phyloP scores from a whole-genome alignment of 192 early-diverging fungal genomes.

The Oehlia diaphana region DNA sequence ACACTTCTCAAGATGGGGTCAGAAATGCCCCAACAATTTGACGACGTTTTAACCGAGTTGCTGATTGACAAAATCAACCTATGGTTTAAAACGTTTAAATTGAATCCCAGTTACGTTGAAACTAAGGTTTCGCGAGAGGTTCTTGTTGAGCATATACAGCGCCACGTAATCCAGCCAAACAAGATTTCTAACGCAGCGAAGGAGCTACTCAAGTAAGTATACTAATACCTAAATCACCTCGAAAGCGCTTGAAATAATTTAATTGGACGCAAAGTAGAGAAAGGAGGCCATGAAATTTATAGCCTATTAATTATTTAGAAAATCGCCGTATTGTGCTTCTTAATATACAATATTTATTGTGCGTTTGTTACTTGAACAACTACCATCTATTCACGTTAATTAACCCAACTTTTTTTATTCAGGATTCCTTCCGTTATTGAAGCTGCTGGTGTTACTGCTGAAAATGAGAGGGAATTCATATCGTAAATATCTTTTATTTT shows the following conservation, averaged over 20 bases:
- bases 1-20: background rate
- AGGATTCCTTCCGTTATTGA: conserved; percentile 6
- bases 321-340: background rate
- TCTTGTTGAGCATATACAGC: background rate
- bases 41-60: conserved; percentile 6
- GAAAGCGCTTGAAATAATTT: no score
- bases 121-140: background rate
- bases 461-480: conserved; percentile 10
- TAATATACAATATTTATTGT: background rate
- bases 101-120: conserved; percentile 1
- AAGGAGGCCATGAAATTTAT: background rate
- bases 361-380: background rate
- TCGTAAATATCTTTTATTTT: background rate
- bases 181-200: background rate
- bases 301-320: background rate
- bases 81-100: conserved; percentile 12
- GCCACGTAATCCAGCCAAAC: background rate
- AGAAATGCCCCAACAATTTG: conserved; percentile 7
- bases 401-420: background rate
- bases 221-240: background rate
- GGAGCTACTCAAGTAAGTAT: conserved; percentile 1
- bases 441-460: background rate
- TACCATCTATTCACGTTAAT: background rate
- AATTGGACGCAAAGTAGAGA: no score
- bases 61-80: conserved; percentile 1